phyloP scores from a whole-genome alignment of 805 yeast species.

The Kuraishia capsulata region DNA sequence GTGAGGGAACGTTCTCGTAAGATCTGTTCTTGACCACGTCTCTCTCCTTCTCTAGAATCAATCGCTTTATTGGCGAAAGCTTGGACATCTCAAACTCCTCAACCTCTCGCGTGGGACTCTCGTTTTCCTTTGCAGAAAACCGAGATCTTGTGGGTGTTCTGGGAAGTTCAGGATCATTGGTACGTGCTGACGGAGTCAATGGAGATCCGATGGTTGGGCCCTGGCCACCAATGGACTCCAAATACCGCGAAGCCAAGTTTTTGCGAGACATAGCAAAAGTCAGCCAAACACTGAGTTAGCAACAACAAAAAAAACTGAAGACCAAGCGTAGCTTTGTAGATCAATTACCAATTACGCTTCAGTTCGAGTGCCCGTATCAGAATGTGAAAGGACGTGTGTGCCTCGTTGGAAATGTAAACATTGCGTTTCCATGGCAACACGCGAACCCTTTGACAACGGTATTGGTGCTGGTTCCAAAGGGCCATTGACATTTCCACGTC shows the following conservation, averaged over 20 bases:
- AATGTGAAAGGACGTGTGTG: too few relatives aligned
- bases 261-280: constrained; percentile 5
- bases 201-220: constrained; percentile 10
- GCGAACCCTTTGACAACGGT: too few relatives aligned
- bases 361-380: too few relatives aligned
- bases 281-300: too few relatives aligned
- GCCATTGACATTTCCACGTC: too few relatives aligned
- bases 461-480: too few relatives aligned
- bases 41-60: constrained; percentile 22
- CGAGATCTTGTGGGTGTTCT: constrained; percentile 3
- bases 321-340: too few relatives aligned
- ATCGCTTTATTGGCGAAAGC: constrained; percentile 21
- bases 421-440: too few relatives aligned
- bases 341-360: too few relatives aligned
- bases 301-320: too few relatives aligned
- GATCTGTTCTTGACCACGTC: constrained; percentile 7
- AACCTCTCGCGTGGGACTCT: constrained; percentile 8
- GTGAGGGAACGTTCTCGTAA: constrained; percentile 5
- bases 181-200: constrained; percentile 6
- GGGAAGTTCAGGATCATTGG: constrained; percentile 1
- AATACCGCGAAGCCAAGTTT: constrained; percentile 19
- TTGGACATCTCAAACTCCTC: background rate
- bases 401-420: too few relatives aligned
- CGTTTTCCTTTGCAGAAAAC: constrained; percentile 12
- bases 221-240: constrained; percentile 18